Percentiles rank a stretch among this genome's conserved stretches.
Conservation (phyloP, 2,329 filamentous ascomycete genomes). For the Incumbomyces lentus region DNA sequence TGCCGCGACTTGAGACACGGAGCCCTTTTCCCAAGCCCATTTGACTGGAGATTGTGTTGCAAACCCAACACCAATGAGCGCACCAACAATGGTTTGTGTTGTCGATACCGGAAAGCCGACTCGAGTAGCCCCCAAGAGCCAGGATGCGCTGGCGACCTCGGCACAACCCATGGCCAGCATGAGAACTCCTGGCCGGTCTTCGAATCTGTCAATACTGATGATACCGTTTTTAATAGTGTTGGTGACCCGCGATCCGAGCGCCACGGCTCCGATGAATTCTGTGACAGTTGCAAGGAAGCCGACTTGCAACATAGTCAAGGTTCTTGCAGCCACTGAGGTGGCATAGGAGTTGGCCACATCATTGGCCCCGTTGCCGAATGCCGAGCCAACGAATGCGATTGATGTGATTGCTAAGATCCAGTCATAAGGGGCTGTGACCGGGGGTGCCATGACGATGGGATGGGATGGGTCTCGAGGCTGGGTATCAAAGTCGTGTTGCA, state of each 20-base stretch:
- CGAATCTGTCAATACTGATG: constrained; percentile 30
- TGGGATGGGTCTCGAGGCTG: no score
- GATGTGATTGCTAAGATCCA: constrained; percentile 33
- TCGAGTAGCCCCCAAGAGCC: constrained; percentile 28
- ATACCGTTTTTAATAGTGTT: constrained; percentile 36
- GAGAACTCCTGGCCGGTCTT: constrained; percentile 26
- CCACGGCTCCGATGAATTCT: constrained; percentile 41
- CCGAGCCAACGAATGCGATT: constrained; percentile 28
- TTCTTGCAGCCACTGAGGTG: constrained; percentile 41
- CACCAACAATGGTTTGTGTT: constrained; percentile 32
- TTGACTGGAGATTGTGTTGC: constrained; percentile 26
- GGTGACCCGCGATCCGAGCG: constrained; percentile 38
- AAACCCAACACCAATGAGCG: constrained; percentile 26
- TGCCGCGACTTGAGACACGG: constrained; percentile 38
- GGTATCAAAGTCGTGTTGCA: no score
- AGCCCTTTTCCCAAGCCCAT: constrained; percentile 35
- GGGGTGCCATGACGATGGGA: background rate
- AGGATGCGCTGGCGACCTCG: constrained; percentile 28
- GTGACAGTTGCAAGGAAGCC: constrained; percentile 40
- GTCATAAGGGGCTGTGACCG: constrained; percentile 23
- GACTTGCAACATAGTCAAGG: constrained; percentile 43
- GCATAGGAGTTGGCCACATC: constrained; percentile 49
- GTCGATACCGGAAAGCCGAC: constrained; percentile 34
- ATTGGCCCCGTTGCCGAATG: constrained; percentile 33
- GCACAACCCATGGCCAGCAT: constrained; percentile 32